A percentile compares a stretch with the other conserved stretches of the same genome.
phyloP scores from a whole-genome alignment of 164 flowering plant genomes.

The Akebia trifoliata region DNA sequence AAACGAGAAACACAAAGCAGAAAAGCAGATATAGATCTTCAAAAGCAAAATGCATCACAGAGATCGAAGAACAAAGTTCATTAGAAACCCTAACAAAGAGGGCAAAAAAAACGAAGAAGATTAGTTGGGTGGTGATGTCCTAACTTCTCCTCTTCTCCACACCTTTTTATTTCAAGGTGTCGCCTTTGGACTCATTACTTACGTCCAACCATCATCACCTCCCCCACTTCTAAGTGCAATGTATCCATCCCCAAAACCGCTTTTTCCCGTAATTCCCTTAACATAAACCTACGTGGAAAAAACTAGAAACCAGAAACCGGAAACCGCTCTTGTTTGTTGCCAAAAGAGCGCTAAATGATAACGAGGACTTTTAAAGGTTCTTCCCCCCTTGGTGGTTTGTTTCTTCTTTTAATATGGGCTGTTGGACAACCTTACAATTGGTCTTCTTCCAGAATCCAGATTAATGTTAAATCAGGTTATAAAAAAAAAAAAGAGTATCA shows the following conservation, averaged over 20 bases:
- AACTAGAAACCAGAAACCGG: slow-evolving; percentile 6
- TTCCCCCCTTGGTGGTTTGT: no score
- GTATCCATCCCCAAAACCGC: slow-evolving; percentile 9
- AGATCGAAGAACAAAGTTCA: background rate
- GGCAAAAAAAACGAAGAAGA: slow-evolving; percentile 11
- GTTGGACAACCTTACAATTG: no score
- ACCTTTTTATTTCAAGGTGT: background rate
- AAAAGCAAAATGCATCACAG: slow-evolving; percentile 23
- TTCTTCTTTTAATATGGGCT: no score
- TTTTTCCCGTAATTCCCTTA: background rate
- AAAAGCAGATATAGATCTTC: background rate
- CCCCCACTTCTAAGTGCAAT: background rate
- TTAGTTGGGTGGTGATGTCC: background rate
- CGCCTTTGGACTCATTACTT: slow-evolving; percentile 5
- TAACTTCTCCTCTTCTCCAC: background rate
- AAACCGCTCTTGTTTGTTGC: background rate
- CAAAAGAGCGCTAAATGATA: no score
- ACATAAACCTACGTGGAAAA: background rate
- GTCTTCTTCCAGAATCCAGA: no score
- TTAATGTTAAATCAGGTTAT: no score
- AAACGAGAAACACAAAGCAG: slow-evolving; percentile 4
- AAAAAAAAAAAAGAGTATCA: no score
- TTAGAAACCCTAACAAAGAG: slow-evolving; percentile 11
- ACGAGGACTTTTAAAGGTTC: no score
- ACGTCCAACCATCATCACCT: background rate